phyloP scores from a whole-genome alignment of 805 yeast genomes.

The Torulaspora delbrueckii region DNA sequence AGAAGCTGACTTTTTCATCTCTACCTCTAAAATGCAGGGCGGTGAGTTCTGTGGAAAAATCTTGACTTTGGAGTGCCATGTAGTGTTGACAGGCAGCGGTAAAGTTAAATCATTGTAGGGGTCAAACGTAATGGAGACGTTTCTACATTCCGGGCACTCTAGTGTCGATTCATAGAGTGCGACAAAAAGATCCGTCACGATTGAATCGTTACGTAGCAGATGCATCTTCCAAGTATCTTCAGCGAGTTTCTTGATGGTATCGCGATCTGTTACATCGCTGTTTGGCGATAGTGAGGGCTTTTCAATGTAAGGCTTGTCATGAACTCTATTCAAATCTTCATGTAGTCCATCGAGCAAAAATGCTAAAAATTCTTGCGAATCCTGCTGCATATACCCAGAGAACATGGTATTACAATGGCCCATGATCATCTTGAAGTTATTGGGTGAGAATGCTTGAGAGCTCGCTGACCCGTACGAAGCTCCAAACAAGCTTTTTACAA shows the following conservation, averaged over 20 bases:
- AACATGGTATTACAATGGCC: slow-evolving; percentile 81
- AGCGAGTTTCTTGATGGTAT: slow-evolving; percentile 60
- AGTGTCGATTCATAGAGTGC: slow-evolving; percentile 89
- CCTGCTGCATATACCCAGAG: slow-evolving; percentile 86
- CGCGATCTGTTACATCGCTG: slow-evolving; percentile 50
- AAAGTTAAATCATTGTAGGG: slow-evolving; percentile 88
- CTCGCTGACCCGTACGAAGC: slow-evolving; percentile 16
- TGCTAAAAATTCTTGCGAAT: slow-evolving; percentile 89
- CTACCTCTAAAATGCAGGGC: slow-evolving; percentile 59
- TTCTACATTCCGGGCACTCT: slow-evolving; percentile 77
- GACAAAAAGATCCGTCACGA: slow-evolving; percentile 78
- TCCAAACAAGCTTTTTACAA: slow-evolving; percentile 55
- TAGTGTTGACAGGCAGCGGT: slow-evolving; percentile 73
- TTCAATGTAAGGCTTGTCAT: slow-evolving; percentile 78
- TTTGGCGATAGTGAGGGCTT: slow-evolving; percentile 72
- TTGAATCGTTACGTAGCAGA: slow-evolving; percentile 74
- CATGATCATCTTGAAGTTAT: slow-evolving; percentile 69
- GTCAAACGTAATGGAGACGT: slow-evolving; percentile 83
- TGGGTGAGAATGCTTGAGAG: slow-evolving; percentile 48
- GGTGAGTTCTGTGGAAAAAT: slow-evolving; percentile 55
- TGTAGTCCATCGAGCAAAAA: slow-evolving; percentile 87
- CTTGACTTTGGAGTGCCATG: slow-evolving; percentile 64
- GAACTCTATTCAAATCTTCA: slow-evolving; percentile 83
- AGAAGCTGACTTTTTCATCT: slow-evolving; percentile 59
- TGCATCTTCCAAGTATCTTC: slow-evolving; percentile 76